These are phyloP conservation scores for Omphalotus guepiniiformis DNA, from an alignment of 768 basidiomycete genomes.

Conservation along the genomic window DNA sequence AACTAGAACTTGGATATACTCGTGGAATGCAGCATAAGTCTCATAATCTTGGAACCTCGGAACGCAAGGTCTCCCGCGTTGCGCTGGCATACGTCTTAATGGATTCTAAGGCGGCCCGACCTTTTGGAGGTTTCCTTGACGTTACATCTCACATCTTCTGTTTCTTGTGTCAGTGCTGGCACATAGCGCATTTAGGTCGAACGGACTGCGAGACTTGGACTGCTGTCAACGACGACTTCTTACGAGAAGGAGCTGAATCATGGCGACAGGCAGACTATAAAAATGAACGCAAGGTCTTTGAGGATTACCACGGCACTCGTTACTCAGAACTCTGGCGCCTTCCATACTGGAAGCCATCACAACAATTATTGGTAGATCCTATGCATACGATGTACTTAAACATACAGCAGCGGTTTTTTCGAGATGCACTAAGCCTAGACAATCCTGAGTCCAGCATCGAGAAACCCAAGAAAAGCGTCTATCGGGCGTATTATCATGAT, in stretches of 20 bases:
- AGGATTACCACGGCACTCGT: constrained; percentile 18
- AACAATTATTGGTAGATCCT: constrained; percentile 26
- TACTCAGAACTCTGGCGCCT: no score
- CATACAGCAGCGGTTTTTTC: not conserved
- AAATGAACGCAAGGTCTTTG: constrained; percentile 15
- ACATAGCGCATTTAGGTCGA: not conserved
- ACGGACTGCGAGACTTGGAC: constrained; percentile 13
- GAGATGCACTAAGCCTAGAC: not conserved
- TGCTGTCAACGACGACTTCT: constrained; percentile 1
- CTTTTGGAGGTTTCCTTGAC: no score
- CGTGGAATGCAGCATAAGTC: not conserved
- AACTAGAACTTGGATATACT: not conserved
- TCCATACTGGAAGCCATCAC: constrained; percentile 31
- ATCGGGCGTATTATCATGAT: not conserved
- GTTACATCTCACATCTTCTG: no score
- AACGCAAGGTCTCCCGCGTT: constrained; percentile 7
- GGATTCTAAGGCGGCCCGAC: no score
- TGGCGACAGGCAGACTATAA: constrained; percentile 20
- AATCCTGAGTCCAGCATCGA: not conserved
- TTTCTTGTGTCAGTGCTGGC: not conserved
- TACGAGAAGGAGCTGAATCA: constrained; percentile 14
- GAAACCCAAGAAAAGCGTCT: not conserved
- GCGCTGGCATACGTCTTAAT: no score
- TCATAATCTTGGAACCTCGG: not conserved
- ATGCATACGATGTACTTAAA: constrained; percentile 26